Evolutionary conservation across 805 yeast genomes (phyloP).

Genomic region (Kurtzmaniella cleridarum): DNA sequence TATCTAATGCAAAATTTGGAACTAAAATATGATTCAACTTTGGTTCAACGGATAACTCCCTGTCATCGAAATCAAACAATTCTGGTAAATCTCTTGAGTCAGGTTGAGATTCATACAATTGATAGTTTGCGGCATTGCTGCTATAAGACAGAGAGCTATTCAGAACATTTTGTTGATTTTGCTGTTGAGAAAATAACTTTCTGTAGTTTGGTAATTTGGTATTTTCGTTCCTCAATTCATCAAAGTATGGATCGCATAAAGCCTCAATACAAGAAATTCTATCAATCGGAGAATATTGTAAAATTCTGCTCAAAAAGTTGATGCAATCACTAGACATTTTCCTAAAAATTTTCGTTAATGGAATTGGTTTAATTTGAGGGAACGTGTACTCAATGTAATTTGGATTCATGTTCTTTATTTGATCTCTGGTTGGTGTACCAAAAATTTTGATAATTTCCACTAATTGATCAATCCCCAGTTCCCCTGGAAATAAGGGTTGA

Average conservation of each 20-base stretch:
- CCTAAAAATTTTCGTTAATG: constrained; percentile 62
- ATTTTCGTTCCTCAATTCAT: constrained; percentile 39
- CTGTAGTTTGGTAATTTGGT: constrained; percentile 41
- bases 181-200: constrained; percentile 36
- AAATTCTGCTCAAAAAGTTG: constrained; percentile 48
- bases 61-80: constrained; percentile 45
- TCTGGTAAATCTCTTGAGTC: constrained; percentile 42
- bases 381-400: constrained; percentile 96
- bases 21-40: constrained; percentile 33
- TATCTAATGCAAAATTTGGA: constrained; percentile 33
- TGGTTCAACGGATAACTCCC: constrained; percentile 46
- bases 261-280: constrained; percentile 57
- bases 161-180: constrained; percentile 18
- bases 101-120: constrained; percentile 33
- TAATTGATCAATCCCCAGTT: constrained; percentile 93
- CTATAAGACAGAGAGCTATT: constrained; percentile 8
- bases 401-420: constrained; percentile 91
- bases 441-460: constrained; percentile 93
- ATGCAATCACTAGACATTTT: constrained; percentile 49
- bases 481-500: constrained; percentile 97
- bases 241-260: constrained; percentile 49
- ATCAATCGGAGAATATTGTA: constrained; percentile 65
- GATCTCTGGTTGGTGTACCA: constrained; percentile 93
- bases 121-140: constrained; percentile 39
- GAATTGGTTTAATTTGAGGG: constrained; percentile 80